A percentile compares a stretch with the other conserved stretches of the same genome.
Conservation (phyloP, 768 basidiomycete genomes). For the Tremella mesenterica region DNA sequence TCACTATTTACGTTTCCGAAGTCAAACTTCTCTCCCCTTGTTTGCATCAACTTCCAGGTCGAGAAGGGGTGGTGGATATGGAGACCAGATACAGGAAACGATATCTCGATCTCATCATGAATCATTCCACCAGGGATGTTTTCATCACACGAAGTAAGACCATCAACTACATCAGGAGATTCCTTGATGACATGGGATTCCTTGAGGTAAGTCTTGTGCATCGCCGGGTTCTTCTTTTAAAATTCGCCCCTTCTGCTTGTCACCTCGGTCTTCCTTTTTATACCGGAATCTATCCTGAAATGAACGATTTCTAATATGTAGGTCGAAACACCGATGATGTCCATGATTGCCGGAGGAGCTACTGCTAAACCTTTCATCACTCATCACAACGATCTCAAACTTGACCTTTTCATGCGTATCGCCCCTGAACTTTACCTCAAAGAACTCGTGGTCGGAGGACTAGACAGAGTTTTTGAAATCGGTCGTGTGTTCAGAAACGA, state of each 20-base stretch:
- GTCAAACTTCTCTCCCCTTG: slow-evolving; percentile 90
- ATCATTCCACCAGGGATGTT: slow-evolving; percentile 74
- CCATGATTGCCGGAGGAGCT: slow-evolving; percentile 89
- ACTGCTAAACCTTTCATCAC: slow-evolving; percentile 98
- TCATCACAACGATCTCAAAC: slow-evolving; percentile 94
- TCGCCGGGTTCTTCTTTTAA: too few species aligned
- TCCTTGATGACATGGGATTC: slow-evolving; percentile 82
- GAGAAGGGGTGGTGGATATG: slow-evolving; percentile 82
- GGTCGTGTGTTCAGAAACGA: slow-evolving; percentile 97
- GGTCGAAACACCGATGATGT: slow-evolving; percentile 98
- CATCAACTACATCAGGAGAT: slow-evolving; percentile 86
- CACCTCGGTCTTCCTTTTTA: not conserved
- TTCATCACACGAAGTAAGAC: slow-evolving; percentile 84
- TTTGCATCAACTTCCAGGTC: slow-evolving; percentile 86
- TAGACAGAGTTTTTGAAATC: slow-evolving; percentile 97
- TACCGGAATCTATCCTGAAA: not conserved
- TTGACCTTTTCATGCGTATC: slow-evolving; percentile 92
- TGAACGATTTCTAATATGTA: slow-evolving; percentile 6
- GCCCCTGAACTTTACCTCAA: slow-evolving; percentile 98
- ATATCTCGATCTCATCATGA: slow-evolving; percentile 95
- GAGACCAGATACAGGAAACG: slow-evolving; percentile 97
- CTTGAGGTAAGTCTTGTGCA: slow-evolving; percentile 54
- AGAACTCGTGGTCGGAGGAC: slow-evolving; percentile 89
- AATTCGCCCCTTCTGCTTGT: too few species aligned
- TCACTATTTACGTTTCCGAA: slow-evolving; percentile 71